Evolutionary conservation across 345 rosid genomes (phyloP).

Genomic region (Boechera divaricarpa): DNA sequence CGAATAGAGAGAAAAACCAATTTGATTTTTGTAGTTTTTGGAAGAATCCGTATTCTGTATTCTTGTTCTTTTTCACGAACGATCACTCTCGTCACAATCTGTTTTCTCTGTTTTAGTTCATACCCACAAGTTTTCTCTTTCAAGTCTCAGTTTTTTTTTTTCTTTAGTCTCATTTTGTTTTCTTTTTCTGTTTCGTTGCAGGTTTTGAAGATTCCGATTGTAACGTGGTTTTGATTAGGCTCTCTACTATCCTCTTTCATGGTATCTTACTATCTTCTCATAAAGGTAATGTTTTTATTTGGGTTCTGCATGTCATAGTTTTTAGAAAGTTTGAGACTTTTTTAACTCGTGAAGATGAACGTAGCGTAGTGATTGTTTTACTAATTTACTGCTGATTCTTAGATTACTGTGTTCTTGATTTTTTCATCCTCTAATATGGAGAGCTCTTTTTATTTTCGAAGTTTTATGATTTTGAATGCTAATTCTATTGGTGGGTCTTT

Average conservation of each 20-base stretch:
- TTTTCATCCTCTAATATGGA: background rate
- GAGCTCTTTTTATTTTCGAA: background rate
- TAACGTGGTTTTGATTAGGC: background rate
- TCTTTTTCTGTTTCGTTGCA: background rate
- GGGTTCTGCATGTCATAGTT: background rate
- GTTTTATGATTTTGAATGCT: background rate
- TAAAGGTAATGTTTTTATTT: background rate
- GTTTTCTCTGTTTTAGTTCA: constrained; percentile 3
- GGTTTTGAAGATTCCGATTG: constrained; percentile 21
- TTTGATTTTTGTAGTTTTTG: constrained; percentile 12
- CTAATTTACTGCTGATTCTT: too few relatives aligned
- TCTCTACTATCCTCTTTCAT: background rate
- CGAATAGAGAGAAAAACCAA: background rate
- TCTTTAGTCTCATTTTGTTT: background rate
- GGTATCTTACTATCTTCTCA: background rate
- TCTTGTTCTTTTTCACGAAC: background rate
- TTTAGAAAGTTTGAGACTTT: constrained; percentile 7
- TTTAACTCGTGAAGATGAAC: too few relatives aligned
- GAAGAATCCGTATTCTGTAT: background rate
- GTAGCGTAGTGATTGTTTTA: background rate
- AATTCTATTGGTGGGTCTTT: too few relatives aligned
- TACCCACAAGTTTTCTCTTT: background rate
- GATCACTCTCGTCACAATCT: background rate
- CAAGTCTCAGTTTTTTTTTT: background rate
- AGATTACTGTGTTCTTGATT: background rate